phyloP scores from a whole-genome alignment of 805 yeast genomes.

The Yamadazyma scolyti region DNA sequence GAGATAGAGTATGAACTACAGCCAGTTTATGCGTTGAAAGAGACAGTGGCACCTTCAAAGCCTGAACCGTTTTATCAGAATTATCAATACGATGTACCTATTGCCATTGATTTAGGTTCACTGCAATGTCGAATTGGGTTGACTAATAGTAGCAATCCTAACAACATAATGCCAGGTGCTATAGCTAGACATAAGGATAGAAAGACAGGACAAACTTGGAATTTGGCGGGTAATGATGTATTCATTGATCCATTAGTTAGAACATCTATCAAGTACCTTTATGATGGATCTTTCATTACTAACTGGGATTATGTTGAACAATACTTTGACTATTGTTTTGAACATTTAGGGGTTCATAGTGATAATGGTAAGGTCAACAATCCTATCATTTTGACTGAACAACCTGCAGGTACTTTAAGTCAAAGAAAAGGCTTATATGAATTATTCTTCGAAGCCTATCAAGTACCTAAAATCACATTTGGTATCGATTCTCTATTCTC shows the following conservation, averaged over 20 bases:
- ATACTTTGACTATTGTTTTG: conserved; percentile 78
- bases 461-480: conserved; percentile 66
- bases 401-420: conserved; percentile 62
- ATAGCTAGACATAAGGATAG: conserved; percentile 79
- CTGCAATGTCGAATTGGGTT: conserved; percentile 58
- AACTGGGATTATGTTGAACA: conserved; percentile 92
- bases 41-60: conserved; percentile 29
- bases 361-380: conserved; percentile 54
- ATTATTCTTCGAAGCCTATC: conserved; percentile 78
- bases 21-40: conserved; percentile 38
- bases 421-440: conserved; percentile 79
- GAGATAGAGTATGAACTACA: conserved; percentile 44
- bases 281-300: conserved; percentile 79
- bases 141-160: conserved; percentile 43
- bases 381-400: conserved; percentile 80
- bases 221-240: conserved; percentile 81
- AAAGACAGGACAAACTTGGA: conserved; percentile 53
- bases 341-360: conserved; percentile 64
- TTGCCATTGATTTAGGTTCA: conserved; percentile 86
- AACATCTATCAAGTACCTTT: conserved; percentile 72
- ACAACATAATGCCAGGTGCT: conserved; percentile 64
- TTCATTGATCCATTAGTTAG: conserved; percentile 66
- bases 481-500: conserved; percentile 86
- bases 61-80: conserved; percentile 47
- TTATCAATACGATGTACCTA: conserved; percentile 60